Base-by-base conservation (phyloP, 345 rosid genomes). In the Schrenkiella parvula region DNA sequence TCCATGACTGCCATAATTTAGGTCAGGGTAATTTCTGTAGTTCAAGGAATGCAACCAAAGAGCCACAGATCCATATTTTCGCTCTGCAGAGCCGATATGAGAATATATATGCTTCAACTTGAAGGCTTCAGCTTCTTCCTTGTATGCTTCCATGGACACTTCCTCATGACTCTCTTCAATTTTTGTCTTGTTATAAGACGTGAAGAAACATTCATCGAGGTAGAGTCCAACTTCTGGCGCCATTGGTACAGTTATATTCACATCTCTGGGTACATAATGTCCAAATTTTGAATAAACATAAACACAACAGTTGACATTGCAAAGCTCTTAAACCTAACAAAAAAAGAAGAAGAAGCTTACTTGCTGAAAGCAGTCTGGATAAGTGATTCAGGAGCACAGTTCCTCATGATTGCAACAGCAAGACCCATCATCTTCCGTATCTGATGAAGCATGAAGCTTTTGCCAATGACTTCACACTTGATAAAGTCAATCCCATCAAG, bases 391-490 rank as follows among this genome's bases (percentile, higher is more conserved):
- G 92, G 77, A 53, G 99, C 87, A 66, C 83, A 86, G 63, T 88
- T 81, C 77, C 97, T 87, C 89, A 87, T 83, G 42, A 89, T 72
- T n/a, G 95, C 91, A 65, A 95, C 95, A 0, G 93, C 92, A 67
- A 91, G 91, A 66, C 99, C 97, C 10, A 91, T 86, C 97, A 95
- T 86, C 72, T 95, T 95, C 15, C 96, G 79, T 26, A 95, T 91
- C 71, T 95, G 99, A 86, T 95, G 99, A 85, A 95, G 97, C 99
- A 95, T 95, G 83, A 95, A 91, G 84, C 99, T 91, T 84, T 88
- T 87, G 13, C 99, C 97, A 1, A 89, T 75, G 8, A 95, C 93
- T 82, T 91, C 95, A 77, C 96, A 89, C 83, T 88, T 88, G 31
- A 95, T 87, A 67, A 95, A 91, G 12, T 91, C 90, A 48, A 95